Conservation (phyloP, 305 asterid genomes). For the Solanum hybrid region DNA sequence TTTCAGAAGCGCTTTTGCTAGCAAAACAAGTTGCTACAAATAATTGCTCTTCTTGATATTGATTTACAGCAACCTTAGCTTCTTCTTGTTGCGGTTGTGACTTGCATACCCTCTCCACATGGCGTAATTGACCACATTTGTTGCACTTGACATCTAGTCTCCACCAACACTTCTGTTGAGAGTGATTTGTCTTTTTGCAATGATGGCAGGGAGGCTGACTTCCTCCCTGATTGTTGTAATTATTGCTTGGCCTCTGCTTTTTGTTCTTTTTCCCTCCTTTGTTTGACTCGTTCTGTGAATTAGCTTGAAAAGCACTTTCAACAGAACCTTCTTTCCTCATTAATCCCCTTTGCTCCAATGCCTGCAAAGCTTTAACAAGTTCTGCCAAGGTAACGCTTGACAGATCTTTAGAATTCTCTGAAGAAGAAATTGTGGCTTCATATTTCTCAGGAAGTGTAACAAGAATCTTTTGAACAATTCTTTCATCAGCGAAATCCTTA, state of each 20-base stretch:
- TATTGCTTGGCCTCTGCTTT: not conserved
- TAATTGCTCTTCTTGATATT: not conserved
- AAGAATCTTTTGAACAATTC: not conserved
- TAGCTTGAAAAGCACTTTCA: not conserved
- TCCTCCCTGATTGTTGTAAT: not conserved
- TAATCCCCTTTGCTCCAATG: not conserved
- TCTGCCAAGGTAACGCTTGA: not conserved
- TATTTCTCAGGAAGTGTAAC: not conserved
- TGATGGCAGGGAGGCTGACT: not conserved
- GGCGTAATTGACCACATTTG: not conserved
- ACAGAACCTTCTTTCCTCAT: not conserved
- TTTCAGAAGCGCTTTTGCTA: not conserved
- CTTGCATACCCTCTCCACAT: not conserved
- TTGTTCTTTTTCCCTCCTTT: not conserved
- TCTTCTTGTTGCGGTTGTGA: not conserved
- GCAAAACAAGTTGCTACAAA: not conserved
- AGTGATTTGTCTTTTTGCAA: not conserved
- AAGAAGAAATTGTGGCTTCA: not conserved
- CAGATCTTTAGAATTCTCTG: not conserved
- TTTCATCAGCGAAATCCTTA: not conserved
- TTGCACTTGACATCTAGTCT: not conserved
- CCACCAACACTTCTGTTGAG: not conserved
- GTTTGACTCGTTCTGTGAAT: not conserved
- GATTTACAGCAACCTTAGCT: not conserved
- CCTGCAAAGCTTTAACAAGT: not conserved